A percentile compares a stretch with the other conserved stretches of the same genome.
Evolutionary conservation across 306 rosid species (phyloP).

Genomic region (Lathyrus aphaca): DNA sequence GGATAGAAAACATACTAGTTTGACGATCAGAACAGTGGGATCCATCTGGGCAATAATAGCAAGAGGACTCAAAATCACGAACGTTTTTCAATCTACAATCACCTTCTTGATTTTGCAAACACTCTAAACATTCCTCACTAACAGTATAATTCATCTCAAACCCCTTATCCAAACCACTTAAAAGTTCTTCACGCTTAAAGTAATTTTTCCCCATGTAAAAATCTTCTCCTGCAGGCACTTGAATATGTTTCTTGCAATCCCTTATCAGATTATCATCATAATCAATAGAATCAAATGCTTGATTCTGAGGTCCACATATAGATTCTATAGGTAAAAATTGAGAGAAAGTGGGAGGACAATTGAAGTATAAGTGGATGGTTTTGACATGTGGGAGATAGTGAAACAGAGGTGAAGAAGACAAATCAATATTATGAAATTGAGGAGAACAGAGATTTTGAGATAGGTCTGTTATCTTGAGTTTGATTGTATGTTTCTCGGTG

Average conservation of each 20-base stretch:
- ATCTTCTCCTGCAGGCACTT: not conserved
- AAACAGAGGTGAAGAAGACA: not conserved
- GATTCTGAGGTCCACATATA: not conserved
- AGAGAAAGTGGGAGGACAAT: not conserved
- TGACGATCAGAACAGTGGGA: not conserved
- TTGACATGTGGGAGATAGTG: not conserved
- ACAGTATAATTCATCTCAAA: constrained; percentile 2
- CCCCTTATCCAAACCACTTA: not conserved
- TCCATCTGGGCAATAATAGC: not conserved
- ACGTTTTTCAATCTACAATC: not conserved
- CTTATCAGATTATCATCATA: accelerated
- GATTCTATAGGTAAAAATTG: accelerated
- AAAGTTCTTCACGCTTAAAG: not conserved
- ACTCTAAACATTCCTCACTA: not conserved
- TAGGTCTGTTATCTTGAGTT: constrained; percentile 23
- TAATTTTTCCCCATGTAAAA: accelerated
- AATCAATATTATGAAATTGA: not conserved
- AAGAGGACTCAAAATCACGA: not conserved
- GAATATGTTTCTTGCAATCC: not conserved
- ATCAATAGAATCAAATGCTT: accelerated
- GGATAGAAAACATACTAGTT: not conserved
- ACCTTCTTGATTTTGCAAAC: not conserved
- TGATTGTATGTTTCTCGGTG: not conserved
- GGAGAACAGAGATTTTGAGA: not conserved
- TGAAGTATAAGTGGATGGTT: constrained; percentile 39